A percentile compares a stretch with the other conserved stretches of the same genome.
Conservation (phyloP, 208 protist species). For the Leishmania amazonensis region DNA sequence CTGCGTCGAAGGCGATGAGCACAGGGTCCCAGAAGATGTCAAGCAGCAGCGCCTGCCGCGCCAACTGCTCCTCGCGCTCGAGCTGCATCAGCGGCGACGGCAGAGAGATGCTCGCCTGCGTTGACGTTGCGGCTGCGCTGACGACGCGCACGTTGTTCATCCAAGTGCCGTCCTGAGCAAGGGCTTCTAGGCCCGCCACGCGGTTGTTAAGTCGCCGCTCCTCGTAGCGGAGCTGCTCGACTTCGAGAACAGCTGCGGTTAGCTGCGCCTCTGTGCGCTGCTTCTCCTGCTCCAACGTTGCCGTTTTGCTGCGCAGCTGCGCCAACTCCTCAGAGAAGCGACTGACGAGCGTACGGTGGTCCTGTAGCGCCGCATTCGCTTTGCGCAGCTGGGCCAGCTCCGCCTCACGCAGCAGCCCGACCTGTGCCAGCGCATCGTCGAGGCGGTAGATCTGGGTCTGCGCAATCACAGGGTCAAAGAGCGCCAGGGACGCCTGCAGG, state of each 20-base stretch:
- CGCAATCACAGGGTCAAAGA: constrained; percentile 83
- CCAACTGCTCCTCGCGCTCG: constrained; percentile 45
- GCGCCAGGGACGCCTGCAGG: constrained; percentile 41
- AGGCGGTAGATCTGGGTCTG: constrained; percentile 81
- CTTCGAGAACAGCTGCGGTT: constrained; percentile 42
- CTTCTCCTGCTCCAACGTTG: constrained; percentile 34
- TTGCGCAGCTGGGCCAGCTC: constrained; percentile 48
- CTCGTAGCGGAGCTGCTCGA: constrained; percentile 66
- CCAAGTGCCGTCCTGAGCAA: constrained; percentile 27
- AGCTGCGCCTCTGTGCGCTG: constrained; percentile 25
- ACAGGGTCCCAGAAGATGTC: constrained; percentile 86
- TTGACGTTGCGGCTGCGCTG: neutral
- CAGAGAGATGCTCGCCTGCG: neutral
- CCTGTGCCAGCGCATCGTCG: constrained; percentile 81
- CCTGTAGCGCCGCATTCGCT: constrained; percentile 39
- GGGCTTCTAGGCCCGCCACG: constrained; percentile 35
- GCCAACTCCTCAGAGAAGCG: constrained; percentile 43
- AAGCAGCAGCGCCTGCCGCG: constrained; percentile 59
- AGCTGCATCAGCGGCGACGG: constrained; percentile 8
- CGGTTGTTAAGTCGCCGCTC: constrained; percentile 51
- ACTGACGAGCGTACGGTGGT: constrained; percentile 43
- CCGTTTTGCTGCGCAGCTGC: constrained; percentile 22
- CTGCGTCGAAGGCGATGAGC: constrained; percentile 86
- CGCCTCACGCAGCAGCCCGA: constrained; percentile 76
- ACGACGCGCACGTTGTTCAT: constrained; percentile 24